Evolutionary conservation across 2,329 filamentous ascomycete genomes (phyloP).

Genomic region (Triangularia setosa): DNA sequence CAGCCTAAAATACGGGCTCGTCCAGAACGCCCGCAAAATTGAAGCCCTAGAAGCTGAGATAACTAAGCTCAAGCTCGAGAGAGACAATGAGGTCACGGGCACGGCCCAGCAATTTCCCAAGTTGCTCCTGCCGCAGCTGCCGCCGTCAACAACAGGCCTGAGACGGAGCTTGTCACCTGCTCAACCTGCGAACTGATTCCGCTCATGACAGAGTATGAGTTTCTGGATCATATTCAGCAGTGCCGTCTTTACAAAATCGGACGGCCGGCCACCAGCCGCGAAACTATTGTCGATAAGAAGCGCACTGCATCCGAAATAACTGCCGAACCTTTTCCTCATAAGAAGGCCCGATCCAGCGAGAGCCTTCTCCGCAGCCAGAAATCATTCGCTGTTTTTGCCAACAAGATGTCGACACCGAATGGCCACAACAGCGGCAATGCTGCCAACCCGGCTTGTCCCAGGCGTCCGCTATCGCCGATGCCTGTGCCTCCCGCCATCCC

Average conservation of each 20-base stretch:
- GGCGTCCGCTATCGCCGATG: conserved; percentile 8
- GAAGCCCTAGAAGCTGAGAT: background rate
- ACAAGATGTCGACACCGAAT: background rate
- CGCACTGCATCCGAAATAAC: too few species aligned
- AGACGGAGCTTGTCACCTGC: too few species aligned
- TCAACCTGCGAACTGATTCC: too few species aligned
- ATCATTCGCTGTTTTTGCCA: background rate
- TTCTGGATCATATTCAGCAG: too few species aligned
- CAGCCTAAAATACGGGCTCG: too few species aligned
- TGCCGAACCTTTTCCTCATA: background rate
- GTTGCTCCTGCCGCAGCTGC: background rate
- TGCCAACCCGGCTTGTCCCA: conserved; percentile 2
- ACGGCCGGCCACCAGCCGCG: too few species aligned
- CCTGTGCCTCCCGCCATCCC: background rate
- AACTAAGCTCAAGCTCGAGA: background rate
- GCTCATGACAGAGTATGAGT: too few species aligned
- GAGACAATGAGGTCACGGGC: background rate
- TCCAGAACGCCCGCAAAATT: background rate
- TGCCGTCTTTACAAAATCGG: too few species aligned
- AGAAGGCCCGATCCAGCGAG: background rate
- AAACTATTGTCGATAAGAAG: too few species aligned
- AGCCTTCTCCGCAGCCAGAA: background rate
- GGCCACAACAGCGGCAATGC: background rate
- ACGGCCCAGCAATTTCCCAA: background rate
- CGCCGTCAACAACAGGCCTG: background rate